Conservation (phyloP, 768 basidiomycete genomes). For the Tylopilus felleus region DNA sequence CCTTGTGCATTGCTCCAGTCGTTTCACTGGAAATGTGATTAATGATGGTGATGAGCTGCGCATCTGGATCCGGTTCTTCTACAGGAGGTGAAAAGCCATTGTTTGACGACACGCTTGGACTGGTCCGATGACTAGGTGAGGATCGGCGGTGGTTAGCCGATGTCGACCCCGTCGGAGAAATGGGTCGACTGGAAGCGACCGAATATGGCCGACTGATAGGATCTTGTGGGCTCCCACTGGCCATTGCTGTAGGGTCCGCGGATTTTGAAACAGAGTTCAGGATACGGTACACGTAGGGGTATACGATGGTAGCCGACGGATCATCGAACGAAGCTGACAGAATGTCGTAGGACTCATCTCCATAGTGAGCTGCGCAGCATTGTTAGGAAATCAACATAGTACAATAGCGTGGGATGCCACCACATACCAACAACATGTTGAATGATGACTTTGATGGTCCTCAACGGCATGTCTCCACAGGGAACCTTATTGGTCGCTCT, state of each 20-base stretch:
- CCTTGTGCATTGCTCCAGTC: conserved; percentile 85
- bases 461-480: conserved; percentile 94
- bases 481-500: conserved; percentile 89
- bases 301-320: conserved; percentile 95
- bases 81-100: conserved; percentile 52
- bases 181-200: conserved; percentile 62
- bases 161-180: conserved; percentile 65
- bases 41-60: conserved; percentile 76
- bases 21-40: conserved; percentile 87
- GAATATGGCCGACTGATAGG: conserved; percentile 48
- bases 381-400: conserved; percentile 18
- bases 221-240: conserved; percentile 32
- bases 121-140: conserved; percentile 63
- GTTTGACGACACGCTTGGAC: conserved; percentile 61
- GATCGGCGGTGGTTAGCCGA: conserved; percentile 54
- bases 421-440: conserved; percentile 93
- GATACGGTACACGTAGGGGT: conserved; percentile 92
- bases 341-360: conserved; percentile 87
- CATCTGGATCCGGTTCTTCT: conserved; percentile 86
- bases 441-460: conserved; percentile 97
- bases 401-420: not conserved
- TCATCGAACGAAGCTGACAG: conserved; percentile 90
- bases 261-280: conserved; percentile 63
- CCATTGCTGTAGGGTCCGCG: conserved; percentile 32
- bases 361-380: conserved; percentile 61